Evolutionary conservation across 2,329 filamentous ascomycete species (phyloP).

Genomic region (Venturia effusa): DNA sequence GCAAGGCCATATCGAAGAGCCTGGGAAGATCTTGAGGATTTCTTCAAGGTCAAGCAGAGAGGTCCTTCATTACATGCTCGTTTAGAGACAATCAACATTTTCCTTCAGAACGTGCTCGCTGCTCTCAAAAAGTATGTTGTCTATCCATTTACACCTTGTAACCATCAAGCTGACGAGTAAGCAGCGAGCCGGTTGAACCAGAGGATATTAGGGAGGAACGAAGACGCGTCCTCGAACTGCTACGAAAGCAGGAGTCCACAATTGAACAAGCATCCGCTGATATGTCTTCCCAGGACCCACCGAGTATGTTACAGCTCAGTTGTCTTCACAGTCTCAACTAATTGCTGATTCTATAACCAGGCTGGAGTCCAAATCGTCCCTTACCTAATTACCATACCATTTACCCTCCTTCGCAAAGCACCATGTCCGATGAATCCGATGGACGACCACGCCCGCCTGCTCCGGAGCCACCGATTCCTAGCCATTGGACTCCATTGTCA

Average conservation of each 20-base stretch:
- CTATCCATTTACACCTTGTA: background rate
- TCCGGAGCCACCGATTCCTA: slow-evolving; percentile 22
- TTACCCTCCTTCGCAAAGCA: slow-evolving; percentile 1
- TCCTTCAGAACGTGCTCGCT: slow-evolving; percentile 34
- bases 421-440: slow-evolving; percentile 6
- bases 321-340: background rate
- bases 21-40: slow-evolving; percentile 39
- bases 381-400: slow-evolving; percentile 11
- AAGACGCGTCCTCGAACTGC: slow-evolving; percentile 19
- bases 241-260: slow-evolving; percentile 25
- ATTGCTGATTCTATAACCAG: slow-evolving; percentile 7
- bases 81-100: slow-evolving; percentile 39
- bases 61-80: slow-evolving; percentile 36
- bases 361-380: background rate
- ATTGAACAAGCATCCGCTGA: slow-evolving; percentile 18
- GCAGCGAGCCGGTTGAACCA: slow-evolving; percentile 20
- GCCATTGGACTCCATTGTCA: slow-evolving; percentile 3
- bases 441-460: slow-evolving; percentile 8
- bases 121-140: slow-evolving; percentile 35
- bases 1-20: slow-evolving; percentile 34
- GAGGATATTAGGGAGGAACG: slow-evolving; percentile 22
- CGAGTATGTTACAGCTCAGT: slow-evolving; percentile 15
- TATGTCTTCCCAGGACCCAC: slow-evolving; percentile 18
- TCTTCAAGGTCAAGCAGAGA: slow-evolving; percentile 35
- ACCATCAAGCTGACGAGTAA: slow-evolving; percentile 13